Evolutionary conservation across 768 basidiomycete genomes (phyloP), one percentile per base, ranked within the genome.

Genomic region (Pholiota conissans): DNA sequence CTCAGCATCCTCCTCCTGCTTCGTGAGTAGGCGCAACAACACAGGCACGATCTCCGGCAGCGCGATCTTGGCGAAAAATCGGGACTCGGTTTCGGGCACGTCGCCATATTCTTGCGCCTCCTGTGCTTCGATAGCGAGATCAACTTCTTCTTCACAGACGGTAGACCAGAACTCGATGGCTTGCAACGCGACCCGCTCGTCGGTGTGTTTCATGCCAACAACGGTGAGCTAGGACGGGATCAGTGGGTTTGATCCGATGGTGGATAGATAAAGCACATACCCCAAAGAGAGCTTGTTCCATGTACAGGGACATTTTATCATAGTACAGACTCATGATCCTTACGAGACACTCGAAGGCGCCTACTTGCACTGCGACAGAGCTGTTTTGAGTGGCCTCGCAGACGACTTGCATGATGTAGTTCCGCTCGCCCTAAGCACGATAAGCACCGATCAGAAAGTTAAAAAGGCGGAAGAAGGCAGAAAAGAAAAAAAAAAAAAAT

Each of bases 381-480:
- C 82, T 59, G 64, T 88, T 95, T 72, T 98, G 97, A 0, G 97
- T 98, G 0, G 96, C 96, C 69, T 98, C 97, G 70, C 97, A 99
- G 16, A 98, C 92, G 40, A 98, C 95, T 77, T 99, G 97, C 97
- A 99, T 99, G 73, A 99, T 98, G 77, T 97, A 98, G 75, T 98
- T 99, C 48, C 97, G 86, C 73, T 99, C 97, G 64, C 97, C 97
- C 94, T 98, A 67, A 20, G n/a, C 10, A 13, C 24, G 18, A 42
- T 53, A 24, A 52, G 55, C 28, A 52, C 30, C 73, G 24, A 52
- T 50, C 26, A 34, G 32, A 58, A 45, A 20, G 42, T 9, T 11
- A 8, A 20, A 45, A 45, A 26, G 42, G 7, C 13, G 46, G n/a
- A 11, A 34, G 27, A 49, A 13, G 13, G 6, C 13, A 13, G 30